A percentile compares a stretch with the other conserved stretches of the same genome.
These are phyloP conservation scores for Solanum clarkiae DNA, from an alignment of 257 asterid genomes.

Conservation along the genomic window DNA sequence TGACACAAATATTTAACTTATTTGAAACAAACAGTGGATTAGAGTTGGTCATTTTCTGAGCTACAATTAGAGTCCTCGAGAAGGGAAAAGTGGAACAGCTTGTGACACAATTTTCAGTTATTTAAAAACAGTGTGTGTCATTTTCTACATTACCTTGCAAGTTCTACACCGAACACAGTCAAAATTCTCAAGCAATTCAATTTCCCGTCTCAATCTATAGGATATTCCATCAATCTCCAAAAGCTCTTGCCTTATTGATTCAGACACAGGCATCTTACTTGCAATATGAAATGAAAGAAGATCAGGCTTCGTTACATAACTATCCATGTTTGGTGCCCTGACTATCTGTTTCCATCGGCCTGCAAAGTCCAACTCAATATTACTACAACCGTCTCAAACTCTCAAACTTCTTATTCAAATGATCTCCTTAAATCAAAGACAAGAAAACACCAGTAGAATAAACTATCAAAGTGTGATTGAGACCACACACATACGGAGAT, in stretches of 20 bases:
- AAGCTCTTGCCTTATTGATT: conserved; percentile 85
- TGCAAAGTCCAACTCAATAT: conserved; percentile 25
- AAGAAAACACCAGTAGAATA: not conserved
- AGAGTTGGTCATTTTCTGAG: not conserved
- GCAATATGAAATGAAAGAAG: conserved; percentile 90
- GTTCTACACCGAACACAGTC: conserved; percentile 70
- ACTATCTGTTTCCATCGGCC: conserved; percentile 90
- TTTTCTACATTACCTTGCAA: conserved; percentile 52
- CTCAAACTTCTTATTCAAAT: not conserved
- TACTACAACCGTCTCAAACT: not conserved
- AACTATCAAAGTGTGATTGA: not conserved
- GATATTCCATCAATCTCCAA: conserved; percentile 93
- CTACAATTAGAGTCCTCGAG: conserved; percentile 45
- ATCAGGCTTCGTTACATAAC: conserved; percentile 67
- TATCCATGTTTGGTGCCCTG: conserved; percentile 71
- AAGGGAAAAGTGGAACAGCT: conserved; percentile 1
- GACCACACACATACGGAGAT: not conserved
- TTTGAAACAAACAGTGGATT: not conserved
- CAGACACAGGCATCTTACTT: conserved; percentile 90
- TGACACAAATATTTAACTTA: not conserved
- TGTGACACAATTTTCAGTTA: not conserved
- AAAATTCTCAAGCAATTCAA: conserved; percentile 80
- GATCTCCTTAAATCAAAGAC: not conserved
- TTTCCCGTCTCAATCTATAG: conserved; percentile 81
- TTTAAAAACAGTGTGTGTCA: not conserved